These are phyloP conservation scores for Aspergillus pseudoviridinutans DNA, from an alignment of 2,329 filamentous ascomycete species.

Conservation along the genomic window DNA sequence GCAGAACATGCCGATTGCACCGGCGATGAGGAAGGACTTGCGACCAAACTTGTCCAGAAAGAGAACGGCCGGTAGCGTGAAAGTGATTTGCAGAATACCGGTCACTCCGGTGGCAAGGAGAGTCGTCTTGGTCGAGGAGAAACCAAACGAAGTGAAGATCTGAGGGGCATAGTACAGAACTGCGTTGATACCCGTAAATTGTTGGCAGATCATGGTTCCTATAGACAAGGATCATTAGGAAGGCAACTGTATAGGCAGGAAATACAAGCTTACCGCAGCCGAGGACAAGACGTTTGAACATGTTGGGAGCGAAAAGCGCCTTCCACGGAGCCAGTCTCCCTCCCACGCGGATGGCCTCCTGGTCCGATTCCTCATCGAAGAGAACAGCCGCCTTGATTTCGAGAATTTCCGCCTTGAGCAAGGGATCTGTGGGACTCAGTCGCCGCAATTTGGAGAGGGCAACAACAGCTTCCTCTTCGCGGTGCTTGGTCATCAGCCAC, in stretches of 20 bases:
- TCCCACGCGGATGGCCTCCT: slow-evolving; percentile 39
- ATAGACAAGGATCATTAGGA: not conserved
- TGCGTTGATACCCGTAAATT: slow-evolving; percentile 50
- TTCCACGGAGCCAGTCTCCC: slow-evolving; percentile 22
- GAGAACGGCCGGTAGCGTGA: slow-evolving; percentile 35
- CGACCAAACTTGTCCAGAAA: slow-evolving; percentile 37
- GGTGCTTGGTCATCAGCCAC: slow-evolving; percentile 68
- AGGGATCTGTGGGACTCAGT: slow-evolving; percentile 59
- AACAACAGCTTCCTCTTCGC: slow-evolving; percentile 63
- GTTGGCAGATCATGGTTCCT: slow-evolving; percentile 38
- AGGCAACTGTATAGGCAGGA: too few species aligned
- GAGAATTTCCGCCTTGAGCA: slow-evolving; percentile 72
- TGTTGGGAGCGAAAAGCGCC: slow-evolving; percentile 25
- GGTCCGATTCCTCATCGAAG: slow-evolving; percentile 69
- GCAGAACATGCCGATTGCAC: slow-evolving; percentile 65
- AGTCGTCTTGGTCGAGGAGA: slow-evolving; percentile 20
- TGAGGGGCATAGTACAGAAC: slow-evolving; percentile 38
- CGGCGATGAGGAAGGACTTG: slow-evolving; percentile 32
- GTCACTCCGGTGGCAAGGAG: slow-evolving; percentile 26
- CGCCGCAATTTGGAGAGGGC: slow-evolving; percentile 63
- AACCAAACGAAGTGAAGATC: slow-evolving; percentile 24
- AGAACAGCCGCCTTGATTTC: slow-evolving; percentile 76
- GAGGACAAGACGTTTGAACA: slow-evolving; percentile 23
- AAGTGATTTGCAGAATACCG: slow-evolving; percentile 31
- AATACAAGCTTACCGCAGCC: slow-evolving; percentile 16